A percentile compares a stretch with the other conserved stretches of the same genome.
phyloP scores from a whole-genome alignment of 2,329 filamentous ascomycete species.

The Nigrograna mackinnonii region DNA sequence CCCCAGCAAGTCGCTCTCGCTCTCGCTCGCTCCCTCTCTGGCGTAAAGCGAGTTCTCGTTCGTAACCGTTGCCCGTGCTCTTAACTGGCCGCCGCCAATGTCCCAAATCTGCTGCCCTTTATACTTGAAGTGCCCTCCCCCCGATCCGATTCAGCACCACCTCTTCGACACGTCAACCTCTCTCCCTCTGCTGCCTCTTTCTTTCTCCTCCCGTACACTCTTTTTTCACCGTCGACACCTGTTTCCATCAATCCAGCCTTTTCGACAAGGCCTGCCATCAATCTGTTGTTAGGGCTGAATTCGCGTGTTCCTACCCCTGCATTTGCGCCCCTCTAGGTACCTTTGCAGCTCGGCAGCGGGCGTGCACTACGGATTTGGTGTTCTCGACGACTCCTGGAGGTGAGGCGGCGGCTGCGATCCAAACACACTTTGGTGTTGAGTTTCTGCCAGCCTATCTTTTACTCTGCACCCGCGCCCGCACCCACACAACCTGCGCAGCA shows the following conservation, averaged over 20 bases:
- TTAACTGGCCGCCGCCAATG: slow-evolving; percentile 29
- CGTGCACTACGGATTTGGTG: slow-evolving; percentile 35
- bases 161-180: slow-evolving; percentile 19
- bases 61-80: slow-evolving; percentile 33
- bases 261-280: slow-evolving; percentile 30
- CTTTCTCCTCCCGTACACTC: slow-evolving; percentile 24
- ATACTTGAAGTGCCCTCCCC: slow-evolving; percentile 31
- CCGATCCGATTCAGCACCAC: slow-evolving; percentile 8
- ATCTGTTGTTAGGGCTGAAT: slow-evolving; percentile 21
- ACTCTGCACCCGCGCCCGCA: too few species aligned
- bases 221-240: slow-evolving; percentile 16
- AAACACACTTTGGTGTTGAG: slow-evolving; percentile 36
- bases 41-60: slow-evolving; percentile 38
- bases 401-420: slow-evolving; percentile 23
- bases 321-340: slow-evolving; percentile 19
- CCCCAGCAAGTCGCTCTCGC: slow-evolving; percentile 13
- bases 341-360: slow-evolving; percentile 17
- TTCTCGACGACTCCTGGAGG: slow-evolving; percentile 30
- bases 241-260: slow-evolving; percentile 27
- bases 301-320: slow-evolving; percentile 34
- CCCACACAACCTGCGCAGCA: background rate
- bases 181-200: slow-evolving; percentile 10
- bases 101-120: slow-evolving; percentile 34
- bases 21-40: slow-evolving; percentile 17
- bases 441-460: too few species aligned